These are phyloP conservation scores for Apiospora malaysiana DNA, from an alignment of 2,329 filamentous ascomycete species.

Conservation along the genomic window DNA sequence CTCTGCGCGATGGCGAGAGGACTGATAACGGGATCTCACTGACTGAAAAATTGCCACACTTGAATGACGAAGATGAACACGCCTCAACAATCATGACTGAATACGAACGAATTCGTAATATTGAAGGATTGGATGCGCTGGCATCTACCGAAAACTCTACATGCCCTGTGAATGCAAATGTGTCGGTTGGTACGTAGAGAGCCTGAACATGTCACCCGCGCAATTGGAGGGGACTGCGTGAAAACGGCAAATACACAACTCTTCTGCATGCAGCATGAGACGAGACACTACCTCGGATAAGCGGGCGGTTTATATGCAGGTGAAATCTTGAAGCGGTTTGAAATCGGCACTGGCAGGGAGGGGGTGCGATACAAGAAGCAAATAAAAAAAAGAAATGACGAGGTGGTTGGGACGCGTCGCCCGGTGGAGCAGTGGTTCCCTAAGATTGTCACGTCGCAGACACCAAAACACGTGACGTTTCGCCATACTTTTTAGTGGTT, in stretches of 20 bases:
- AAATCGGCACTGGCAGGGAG: not conserved
- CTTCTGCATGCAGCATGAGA: not conserved
- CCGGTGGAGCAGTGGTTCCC: not conserved
- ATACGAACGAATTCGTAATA: not conserved
- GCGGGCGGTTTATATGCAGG: not conserved
- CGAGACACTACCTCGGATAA: constrained; percentile 16
- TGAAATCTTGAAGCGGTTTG: not conserved
- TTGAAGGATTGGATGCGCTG: constrained; percentile 8
- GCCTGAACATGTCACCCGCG: not conserved
- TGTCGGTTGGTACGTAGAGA: not conserved
- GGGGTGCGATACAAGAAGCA: constrained; percentile 1
- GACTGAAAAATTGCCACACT: not conserved
- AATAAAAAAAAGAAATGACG: constrained; percentile 35
- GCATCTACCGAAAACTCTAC: constrained; percentile 6
- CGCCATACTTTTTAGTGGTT: not conserved
- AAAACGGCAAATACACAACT: not conserved
- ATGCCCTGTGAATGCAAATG: not conserved
- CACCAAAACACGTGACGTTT: constrained; percentile 27
- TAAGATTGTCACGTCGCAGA: constrained; percentile 22
- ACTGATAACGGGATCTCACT: not conserved
- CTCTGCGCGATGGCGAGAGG: not conserved
- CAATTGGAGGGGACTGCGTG: not conserved
- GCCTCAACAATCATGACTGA: not conserved
- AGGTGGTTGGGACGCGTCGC: constrained; percentile 46
- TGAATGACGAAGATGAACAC: not conserved